These are phyloP conservation scores for Phaeotremella fagi DNA, from an alignment of 768 basidiomycete genomes.

Conservation along the genomic window DNA sequence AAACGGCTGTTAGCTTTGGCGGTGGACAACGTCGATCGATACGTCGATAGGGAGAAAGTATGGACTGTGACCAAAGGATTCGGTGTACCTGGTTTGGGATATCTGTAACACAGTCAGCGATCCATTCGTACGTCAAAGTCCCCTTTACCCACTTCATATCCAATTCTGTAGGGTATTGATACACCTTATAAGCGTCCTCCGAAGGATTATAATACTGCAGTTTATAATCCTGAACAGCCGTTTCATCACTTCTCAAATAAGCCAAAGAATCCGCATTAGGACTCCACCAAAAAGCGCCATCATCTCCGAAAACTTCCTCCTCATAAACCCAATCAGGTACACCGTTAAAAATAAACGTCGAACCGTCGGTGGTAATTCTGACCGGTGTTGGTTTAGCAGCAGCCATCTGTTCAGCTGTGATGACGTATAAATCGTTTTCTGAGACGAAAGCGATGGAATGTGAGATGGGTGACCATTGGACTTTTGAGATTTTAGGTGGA, in stretches of 20 bases:
- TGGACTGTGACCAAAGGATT: slow-evolving; percentile 71
- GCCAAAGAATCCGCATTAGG: slow-evolving; percentile 68
- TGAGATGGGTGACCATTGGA: slow-evolving; percentile 77
- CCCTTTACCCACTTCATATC: slow-evolving; percentile 49
- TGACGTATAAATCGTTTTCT: slow-evolving; percentile 81
- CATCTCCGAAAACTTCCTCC: slow-evolving; percentile 58
- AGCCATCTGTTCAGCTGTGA: slow-evolving; percentile 50
- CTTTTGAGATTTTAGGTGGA: slow-evolving; percentile 71
- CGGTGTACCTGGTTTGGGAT: slow-evolving; percentile 50
- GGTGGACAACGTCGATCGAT: slow-evolving; percentile 23
- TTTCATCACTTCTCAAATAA: slow-evolving; percentile 84
- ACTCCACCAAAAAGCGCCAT: slow-evolving; percentile 86
- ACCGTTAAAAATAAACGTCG: slow-evolving; percentile 81
- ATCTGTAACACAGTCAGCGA: slow-evolving; percentile 27
- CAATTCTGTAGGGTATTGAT: slow-evolving; percentile 62
- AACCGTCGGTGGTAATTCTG: slow-evolving; percentile 75
- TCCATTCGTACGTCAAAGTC: too few relatives aligned
- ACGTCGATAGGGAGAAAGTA: slow-evolving; percentile 73
- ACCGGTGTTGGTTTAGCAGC: slow-evolving; percentile 49
- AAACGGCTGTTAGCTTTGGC: slow-evolving; percentile 20
- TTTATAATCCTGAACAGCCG: slow-evolving; percentile 73
- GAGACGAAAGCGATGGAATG: slow-evolving; percentile 81
- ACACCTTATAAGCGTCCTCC: slow-evolving; percentile 60
- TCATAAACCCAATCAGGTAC: slow-evolving; percentile 86
- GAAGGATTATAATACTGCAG: slow-evolving; percentile 92